Evolutionary conservation across 2,329 filamentous ascomycete genomes (phyloP), one percentile per base, ranked within the genome.

Genomic region (Sclerotinia nivalis): DNA sequence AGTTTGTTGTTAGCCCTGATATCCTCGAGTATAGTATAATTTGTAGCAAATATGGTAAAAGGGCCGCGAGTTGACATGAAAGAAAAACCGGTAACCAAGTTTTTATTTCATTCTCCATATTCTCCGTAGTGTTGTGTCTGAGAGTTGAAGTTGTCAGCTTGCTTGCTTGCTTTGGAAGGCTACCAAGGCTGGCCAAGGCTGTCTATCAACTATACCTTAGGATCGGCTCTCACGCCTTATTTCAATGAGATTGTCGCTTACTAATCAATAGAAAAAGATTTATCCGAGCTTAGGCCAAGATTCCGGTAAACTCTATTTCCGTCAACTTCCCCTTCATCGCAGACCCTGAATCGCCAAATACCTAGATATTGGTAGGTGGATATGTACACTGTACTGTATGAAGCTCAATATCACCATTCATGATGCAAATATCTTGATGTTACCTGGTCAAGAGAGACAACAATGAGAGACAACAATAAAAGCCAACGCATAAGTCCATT

Each of bases 401-500:
- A n/a, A 22, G 10, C 37, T 40, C 22, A 37, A 56, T 37, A 37
- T 37, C 54, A 56, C 22, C 31, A 43, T 43, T 43, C 40, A 43
- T n/a, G 9, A 56, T 22, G 28, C 20, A 54, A 20, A 54, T 5
- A 54, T 54, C 52, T 10, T 20, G 4, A 31, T 6, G 15, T 22
- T 25, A 34, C 22, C 54, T 34, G 7, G 22, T 40, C 55, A 40
- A 4, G 20, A 20, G n/a, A n/a, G 55, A 37, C 55, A 58, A n/a
- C 34, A 25, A 15, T 18, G 22, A 58, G 4, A 13, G n/a, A 31
- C 59, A 47, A n/a, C 25, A 61, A 31, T 9, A 15, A 31, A 8
- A 47, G 59, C 59, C 59, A 61, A 34, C 59, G 59, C 59, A 61
- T 49, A n/a, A 47, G 25, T 22, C 59, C 13, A 45, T 60, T 45